Base-by-base conservation (phyloP, 805 yeast species). In the Ogataea dorogensis region DNA sequence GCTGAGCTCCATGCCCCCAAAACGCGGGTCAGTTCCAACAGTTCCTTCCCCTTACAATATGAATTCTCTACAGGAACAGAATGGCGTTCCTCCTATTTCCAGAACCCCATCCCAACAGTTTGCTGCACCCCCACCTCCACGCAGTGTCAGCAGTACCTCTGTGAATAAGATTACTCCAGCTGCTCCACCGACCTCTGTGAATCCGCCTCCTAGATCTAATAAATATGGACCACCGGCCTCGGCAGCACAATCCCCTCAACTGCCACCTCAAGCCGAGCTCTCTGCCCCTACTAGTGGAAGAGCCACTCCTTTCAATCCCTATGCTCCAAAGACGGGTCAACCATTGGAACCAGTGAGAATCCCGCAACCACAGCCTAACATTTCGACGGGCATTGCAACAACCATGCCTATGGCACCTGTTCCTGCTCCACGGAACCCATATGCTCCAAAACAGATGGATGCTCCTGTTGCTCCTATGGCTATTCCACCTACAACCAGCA, bases 321-420 rank as follows among this genome's bases (percentile, higher is more conserved):
- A 63, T 44, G 64, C 66, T 29, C 67, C 70, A 33, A 56, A 56
- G 22, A 50, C 53, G 4, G 54, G 46, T 6, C 38, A 38, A n/a
- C 17, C 33, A 7, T n/a, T 10, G 7, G 51, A 47, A 20, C 59
- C 59, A 6, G 44, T 50, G 14, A 48, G 44, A 23, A 46, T 52
- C 15, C 61, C 63, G 13, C 43, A 46, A 28, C 48, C 50, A 12
- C 50, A 44, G n/a, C 36, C 50, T 7, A 48, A 47, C 20, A 42
- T 53, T 14, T 41, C 53, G 1, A 46, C 42, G 8, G 49, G 40
- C 4, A 27, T 31, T 2, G 25, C 33, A 2, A 7, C 20, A 5
- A 18, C 12, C 18, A n/a, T 28, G 4, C 22, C 38, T 5, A 20
- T 36, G 10, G 31, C 42, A 11, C 42, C 55, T 13, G 40, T 47